Conservation (phyloP, 1,284 basidiomycete genomes). For the Sanghuangporus baumii region DNA sequence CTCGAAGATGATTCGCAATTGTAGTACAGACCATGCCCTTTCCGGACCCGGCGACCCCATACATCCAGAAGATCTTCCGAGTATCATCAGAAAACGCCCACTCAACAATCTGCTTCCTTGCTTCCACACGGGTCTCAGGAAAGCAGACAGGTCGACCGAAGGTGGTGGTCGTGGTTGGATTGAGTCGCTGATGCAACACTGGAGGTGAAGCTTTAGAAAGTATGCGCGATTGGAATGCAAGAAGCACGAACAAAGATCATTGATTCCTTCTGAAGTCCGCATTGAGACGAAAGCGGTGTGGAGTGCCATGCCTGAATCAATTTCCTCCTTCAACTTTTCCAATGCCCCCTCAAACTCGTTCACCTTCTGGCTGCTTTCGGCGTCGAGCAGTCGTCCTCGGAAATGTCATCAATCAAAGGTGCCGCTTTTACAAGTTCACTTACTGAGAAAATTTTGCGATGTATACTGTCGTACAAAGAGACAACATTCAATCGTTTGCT, state of each 20-base stretch:
- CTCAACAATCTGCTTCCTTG: background rate
- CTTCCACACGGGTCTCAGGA: conserved; percentile 1
- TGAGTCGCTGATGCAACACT: background rate
- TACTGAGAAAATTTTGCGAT: conserved; percentile 4
- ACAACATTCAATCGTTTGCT: conserved; percentile 13
- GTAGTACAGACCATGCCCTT: conserved; percentile 22
- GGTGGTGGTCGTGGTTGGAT: background rate
- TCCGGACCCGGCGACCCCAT: conserved; percentile 29
- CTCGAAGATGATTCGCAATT: background rate
- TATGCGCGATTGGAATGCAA: background rate
- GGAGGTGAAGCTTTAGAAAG: background rate
- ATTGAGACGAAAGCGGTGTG: background rate
- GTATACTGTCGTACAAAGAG: conserved; percentile 14
- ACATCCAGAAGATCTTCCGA: conserved; percentile 17
- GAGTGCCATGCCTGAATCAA: background rate
- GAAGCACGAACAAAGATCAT: background rate
- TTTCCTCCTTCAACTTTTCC: background rate
- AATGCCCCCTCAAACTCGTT: background rate
- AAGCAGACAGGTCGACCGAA: conserved; percentile 6
- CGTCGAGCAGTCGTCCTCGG: background rate
- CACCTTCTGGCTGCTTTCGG: background rate
- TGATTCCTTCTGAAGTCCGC: background rate
- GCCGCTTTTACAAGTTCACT: background rate
- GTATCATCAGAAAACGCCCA: background rate
- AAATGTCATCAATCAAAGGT: background rate